phyloP scores from a whole-genome alignment of 306 rosid species.

The Begonia loranthoides region DNA sequence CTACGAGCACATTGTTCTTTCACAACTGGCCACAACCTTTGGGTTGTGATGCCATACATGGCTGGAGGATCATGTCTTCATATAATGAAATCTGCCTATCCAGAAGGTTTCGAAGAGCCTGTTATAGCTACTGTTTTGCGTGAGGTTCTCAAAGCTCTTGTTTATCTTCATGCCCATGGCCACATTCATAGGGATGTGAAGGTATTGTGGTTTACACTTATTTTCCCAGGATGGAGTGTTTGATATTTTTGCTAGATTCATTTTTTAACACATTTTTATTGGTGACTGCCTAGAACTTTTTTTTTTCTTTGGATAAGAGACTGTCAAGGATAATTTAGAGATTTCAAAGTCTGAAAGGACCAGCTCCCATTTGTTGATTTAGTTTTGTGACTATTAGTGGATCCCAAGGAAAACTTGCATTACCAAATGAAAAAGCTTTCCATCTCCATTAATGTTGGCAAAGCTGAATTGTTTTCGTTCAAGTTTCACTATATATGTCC shows the following conservation, averaged over 20 bases:
- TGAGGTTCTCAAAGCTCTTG: constrained; percentile 77
- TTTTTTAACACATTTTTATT: too few species aligned
- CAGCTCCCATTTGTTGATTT: too few species aligned
- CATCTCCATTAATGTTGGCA: too few species aligned
- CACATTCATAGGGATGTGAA: constrained; percentile 90
- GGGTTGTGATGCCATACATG: constrained; percentile 99
- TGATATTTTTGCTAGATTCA: background rate
- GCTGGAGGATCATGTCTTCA: constrained; percentile 89
- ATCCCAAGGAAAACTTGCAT: too few species aligned
- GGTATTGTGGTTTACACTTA: constrained; percentile 29
- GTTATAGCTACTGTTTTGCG: constrained; percentile 62
- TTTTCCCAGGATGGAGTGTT: constrained; percentile 4
- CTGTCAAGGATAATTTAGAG: too few species aligned
- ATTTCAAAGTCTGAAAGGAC: too few species aligned
- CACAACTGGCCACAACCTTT: constrained; percentile 60
- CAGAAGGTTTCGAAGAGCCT: constrained; percentile 80
- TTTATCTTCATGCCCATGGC: constrained; percentile 78
- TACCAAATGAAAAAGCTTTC: too few species aligned
- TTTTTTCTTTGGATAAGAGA: background rate
- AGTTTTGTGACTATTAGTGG: too few species aligned
- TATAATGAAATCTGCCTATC: constrained; percentile 68
- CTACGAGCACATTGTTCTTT: constrained; percentile 84
- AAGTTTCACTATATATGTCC: too few species aligned
- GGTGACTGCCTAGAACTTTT: background rate
- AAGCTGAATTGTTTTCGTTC: too few species aligned